Evolutionary conservation across 306 rosid species (phyloP).

Genomic region (Glycine tomentella): DNA sequence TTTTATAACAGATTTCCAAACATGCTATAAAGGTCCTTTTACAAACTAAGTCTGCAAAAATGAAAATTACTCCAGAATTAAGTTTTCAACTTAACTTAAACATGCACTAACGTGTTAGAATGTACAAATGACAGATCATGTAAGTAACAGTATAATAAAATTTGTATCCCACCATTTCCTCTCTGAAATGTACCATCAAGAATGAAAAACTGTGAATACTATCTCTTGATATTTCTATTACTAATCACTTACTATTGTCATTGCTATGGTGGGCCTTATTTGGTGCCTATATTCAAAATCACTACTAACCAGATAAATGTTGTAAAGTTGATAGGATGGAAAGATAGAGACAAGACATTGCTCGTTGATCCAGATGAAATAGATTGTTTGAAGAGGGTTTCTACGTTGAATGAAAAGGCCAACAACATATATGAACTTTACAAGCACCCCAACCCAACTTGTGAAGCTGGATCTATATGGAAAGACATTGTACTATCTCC

Average conservation of each 20-base stretch:
- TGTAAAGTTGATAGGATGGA: conserved; percentile 74
- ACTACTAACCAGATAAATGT: conserved; percentile 36
- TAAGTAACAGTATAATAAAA: not conserved
- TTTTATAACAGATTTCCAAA: too few species aligned
- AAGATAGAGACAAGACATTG: conserved; percentile 85
- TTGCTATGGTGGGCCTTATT: conserved; percentile 7
- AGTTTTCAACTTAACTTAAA: too few species aligned
- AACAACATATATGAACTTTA: conserved; percentile 81
- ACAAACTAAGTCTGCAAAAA: too few species aligned
- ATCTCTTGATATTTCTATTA: not conserved
- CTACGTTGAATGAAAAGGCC: conserved; percentile 74
- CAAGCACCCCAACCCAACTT: conserved; percentile 78
- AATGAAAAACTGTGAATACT: not conserved
- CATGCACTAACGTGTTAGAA: not conserved
- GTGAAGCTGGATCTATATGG: conserved; percentile 84
- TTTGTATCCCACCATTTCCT: conserved; percentile 3
- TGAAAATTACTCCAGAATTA: too few species aligned
- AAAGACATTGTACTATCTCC: conserved; percentile 93
- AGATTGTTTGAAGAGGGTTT: conserved; percentile 77
- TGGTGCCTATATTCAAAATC: not conserved
- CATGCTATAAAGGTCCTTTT: too few species aligned
- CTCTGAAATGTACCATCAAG: not conserved
- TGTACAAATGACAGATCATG: not conserved
- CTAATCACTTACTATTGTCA: conserved; percentile 3
- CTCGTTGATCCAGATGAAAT: conserved; percentile 94